Base-by-base conservation (phyloP, 305 asterid species). In the Fraxinus angustifolia region DNA sequence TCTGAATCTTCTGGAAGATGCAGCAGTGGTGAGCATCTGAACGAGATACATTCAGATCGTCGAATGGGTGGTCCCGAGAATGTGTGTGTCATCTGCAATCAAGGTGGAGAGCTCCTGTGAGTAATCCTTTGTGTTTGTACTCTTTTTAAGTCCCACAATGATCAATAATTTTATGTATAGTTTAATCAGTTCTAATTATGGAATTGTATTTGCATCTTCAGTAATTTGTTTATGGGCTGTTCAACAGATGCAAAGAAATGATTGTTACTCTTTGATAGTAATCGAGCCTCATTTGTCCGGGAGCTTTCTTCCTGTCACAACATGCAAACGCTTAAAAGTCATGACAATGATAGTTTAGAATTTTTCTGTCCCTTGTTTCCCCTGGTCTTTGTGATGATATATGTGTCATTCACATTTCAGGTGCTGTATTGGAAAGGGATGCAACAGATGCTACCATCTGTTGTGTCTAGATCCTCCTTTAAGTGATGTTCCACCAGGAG, bases 71-170 rank as follows among this genome's bases (percentile, higher is more conserved):
- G 78, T 31, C 34, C 19, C 7, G 85, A 82, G 83, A 85, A 83
- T 56, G 82, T 88, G 81, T 91, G 92, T 75, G 73, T 81, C 84
- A 82, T 85, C 77, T 90, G 98, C 97, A 86, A 76, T 85, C 86
- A 82, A 81, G 88, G 73, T 79, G 92, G 91, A 87, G 87, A 93
- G 87, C 91, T 88, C 90, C 87, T 88, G 98, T 93, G 94, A 84
- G 98, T 92, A 88, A 89, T 87, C 84, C 81, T 83, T 86, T 84
- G 80, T 79, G 34, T 76, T 84, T 65, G 14, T 84, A 81, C 85
- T 78, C 80, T 53, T 2, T 45, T 45, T 82, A 60, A 81, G 30
- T 62, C 65, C 50, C 73, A 17, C 71, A 42, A 35, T 80, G 71
- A 42, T 78, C 36, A 78, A 21, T 81, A 19, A 30, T 60, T 83